Conservation (phyloP, 1,284 basidiomycete genomes). For the Chalciporus piperatoides region DNA sequence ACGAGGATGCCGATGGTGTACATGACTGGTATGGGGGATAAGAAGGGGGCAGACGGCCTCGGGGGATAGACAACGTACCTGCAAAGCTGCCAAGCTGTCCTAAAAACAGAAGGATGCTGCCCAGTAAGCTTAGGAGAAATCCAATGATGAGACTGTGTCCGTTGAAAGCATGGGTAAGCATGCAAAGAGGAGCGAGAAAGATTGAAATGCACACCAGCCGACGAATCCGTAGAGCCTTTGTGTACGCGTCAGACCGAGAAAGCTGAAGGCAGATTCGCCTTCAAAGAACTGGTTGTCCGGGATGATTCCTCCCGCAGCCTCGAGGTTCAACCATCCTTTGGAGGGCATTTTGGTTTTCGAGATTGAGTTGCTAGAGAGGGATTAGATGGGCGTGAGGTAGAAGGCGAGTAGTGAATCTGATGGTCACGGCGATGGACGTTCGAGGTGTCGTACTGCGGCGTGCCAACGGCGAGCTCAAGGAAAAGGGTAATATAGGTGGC, state of each 20-base stretch:
- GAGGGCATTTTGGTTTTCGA: slow-evolving; percentile 28
- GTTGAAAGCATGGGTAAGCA: slow-evolving; percentile 2
- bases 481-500: slow-evolving; percentile 9
- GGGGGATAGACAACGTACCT: slow-evolving; percentile 43
- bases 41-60: not conserved
- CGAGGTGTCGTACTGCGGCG: no score
- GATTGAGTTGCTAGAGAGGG: not conserved
- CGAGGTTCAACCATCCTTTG: slow-evolving; percentile 71
- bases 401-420: no score
- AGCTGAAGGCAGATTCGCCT: slow-evolving; percentile 80
- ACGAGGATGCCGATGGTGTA: slow-evolving; percentile 83
- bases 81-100: slow-evolving; percentile 75
- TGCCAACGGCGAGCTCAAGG: no score
- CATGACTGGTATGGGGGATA: slow-evolving; percentile 49
- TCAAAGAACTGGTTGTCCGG: slow-evolving; percentile 77
- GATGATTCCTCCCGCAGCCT: slow-evolving; percentile 52
- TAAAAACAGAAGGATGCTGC: slow-evolving; percentile 74
- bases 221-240: slow-evolving; percentile 83
- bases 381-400: not conserved
- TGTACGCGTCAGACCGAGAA: slow-evolving; percentile 70
- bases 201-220: slow-evolving; percentile 53
- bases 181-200: rapidly evolving
- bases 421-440: not conserved
- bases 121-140: slow-evolving; percentile 78
- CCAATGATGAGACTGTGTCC: slow-evolving; percentile 59